Base-by-base conservation (phyloP, 1,139 yeast species). In the Taphrina flavorubra region DNA sequence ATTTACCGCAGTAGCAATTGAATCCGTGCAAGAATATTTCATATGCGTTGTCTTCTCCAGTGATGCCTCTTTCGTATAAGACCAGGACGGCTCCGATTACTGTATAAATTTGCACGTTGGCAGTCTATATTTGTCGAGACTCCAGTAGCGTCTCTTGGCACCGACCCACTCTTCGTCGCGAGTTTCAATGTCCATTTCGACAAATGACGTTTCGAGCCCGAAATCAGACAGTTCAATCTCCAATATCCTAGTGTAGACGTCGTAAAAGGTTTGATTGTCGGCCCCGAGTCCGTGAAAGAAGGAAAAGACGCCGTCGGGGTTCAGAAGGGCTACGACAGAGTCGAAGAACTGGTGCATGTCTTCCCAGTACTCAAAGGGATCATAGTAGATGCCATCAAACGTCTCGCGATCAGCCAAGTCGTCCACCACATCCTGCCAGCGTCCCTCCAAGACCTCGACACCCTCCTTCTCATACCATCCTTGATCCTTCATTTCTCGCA, bases 221-320 rank as follows among this genome's bases (percentile, higher is more conserved):
- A 89, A 92, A 74, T 89, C 90, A 64, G 81, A 81, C 74, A 92
- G 81, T 76, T 92, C 98, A 69, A 91, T 79, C 73, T 87, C 90
- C 6, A 90, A 96, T 71, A 92, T 87, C 74, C 86, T 84, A 76
- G 86, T 87, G 80, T 92, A 92, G 14, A 92, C 97, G 75, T 92
- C 97, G 77, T 92, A 92, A 70, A 92, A 85, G 11, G 92, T 85
- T 76, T 89, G 86, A 75, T 97, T 83, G 75, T 92, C 98, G 6
- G 97, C 98, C n/a, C 98, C 98, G 49, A 92, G 82, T 0, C 98
- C 98, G 75, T 92, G 92, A 81, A 92, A 92, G 77, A 91, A 92
- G 1, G 97, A 90, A 73, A 92, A 92, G 0, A 86, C 84, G 5
- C 96, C 96, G 51, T 85, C 84, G 0, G 96, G 92, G 76, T 89